These are phyloP conservation scores for Bigelowiella natans DNA, from an alignment of 78 protist species.

Conservation along the genomic window DNA sequence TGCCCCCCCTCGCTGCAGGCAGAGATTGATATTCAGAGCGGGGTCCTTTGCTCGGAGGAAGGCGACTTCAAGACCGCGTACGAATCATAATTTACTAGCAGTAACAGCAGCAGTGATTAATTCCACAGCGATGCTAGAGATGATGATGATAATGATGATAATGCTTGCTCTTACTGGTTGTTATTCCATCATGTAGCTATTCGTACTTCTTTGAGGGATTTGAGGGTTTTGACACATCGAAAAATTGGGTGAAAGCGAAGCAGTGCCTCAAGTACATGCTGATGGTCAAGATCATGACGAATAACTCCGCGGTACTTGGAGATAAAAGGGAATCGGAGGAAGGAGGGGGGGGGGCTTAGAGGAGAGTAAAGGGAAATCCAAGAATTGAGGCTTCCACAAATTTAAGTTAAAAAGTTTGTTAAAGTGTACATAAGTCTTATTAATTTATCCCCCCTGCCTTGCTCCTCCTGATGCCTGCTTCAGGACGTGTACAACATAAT, in stretches of 20 bases:
- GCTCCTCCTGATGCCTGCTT: too few species aligned
- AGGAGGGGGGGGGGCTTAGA: not conserved
- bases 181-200: not conserved
- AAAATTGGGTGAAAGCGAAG: not conserved
- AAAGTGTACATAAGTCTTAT: too few species aligned
- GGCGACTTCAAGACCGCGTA: conserved; percentile 89
- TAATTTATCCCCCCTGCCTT: too few species aligned
- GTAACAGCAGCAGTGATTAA: not conserved
- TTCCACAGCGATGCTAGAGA: conserved; percentile 36
- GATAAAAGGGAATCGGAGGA: not conserved
- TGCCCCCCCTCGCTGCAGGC: conserved; percentile 86
- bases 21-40: conserved; percentile 48
- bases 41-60: conserved; percentile 89
- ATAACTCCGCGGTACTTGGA: not conserved
- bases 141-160: too few species aligned
- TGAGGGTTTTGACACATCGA: conserved; percentile 60
- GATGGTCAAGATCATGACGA: conserved; percentile 23
- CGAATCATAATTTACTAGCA: not conserved
- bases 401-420: too few species aligned
- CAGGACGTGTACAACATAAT: too few species aligned
- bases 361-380: too few species aligned
- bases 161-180: not conserved
- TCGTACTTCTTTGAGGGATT: conserved; percentile 91
- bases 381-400: too few species aligned
- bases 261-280: conserved; percentile 86